Percentiles rank a stretch among this genome's conserved stretches.
Evolutionary conservation across 2,329 filamentous ascomycete genomes (phyloP).

Genomic region (Penicillium sp.): DNA sequence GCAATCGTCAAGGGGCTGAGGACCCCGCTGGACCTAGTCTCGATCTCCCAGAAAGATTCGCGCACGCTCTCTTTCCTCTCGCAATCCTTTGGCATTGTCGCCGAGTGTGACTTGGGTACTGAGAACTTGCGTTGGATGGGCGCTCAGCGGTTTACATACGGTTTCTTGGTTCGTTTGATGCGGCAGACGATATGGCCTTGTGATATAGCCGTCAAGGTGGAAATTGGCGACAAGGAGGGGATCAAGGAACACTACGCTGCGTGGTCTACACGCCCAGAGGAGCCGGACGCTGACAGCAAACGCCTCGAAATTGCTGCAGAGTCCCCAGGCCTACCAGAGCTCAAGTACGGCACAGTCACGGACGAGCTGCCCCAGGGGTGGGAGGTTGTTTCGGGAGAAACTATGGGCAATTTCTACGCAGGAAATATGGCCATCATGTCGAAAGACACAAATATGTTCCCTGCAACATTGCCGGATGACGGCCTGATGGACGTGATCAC

Average conservation of each 20-base stretch:
- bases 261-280: conserved; percentile 38
- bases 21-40: conserved; percentile 82
- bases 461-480: conserved; percentile 73
- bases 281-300: conserved; percentile 15
- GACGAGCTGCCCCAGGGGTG: conserved; percentile 76
- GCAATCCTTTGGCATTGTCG: conserved; percentile 84
- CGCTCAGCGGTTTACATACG: conserved; percentile 75
- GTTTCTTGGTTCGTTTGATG: conserved; percentile 74
- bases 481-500: conserved; percentile 82
- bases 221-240: conserved; percentile 69
- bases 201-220: conserved; percentile 81
- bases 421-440: conserved; percentile 97
- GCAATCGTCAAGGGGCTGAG: conserved; percentile 81
- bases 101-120: conserved; percentile 84
- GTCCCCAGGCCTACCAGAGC: conserved; percentile 62
- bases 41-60: conserved; percentile 75
- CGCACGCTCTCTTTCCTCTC: conserved; percentile 84
- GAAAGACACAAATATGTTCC: conserved; percentile 80
- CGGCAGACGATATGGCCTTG: conserved; percentile 80
- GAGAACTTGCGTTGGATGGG: conserved; percentile 95
- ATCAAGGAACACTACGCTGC: conserved; percentile 71
- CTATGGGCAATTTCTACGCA: conserved; percentile 86
- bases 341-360: conserved; percentile 76
- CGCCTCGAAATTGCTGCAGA: conserved; percentile 40
- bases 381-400: conserved; percentile 70